Percentiles rank a stretch among this genome's conserved stretches.
Conservation (phyloP, 345 rosid genomes). For the Rhodomyrtus tomentosa region DNA sequence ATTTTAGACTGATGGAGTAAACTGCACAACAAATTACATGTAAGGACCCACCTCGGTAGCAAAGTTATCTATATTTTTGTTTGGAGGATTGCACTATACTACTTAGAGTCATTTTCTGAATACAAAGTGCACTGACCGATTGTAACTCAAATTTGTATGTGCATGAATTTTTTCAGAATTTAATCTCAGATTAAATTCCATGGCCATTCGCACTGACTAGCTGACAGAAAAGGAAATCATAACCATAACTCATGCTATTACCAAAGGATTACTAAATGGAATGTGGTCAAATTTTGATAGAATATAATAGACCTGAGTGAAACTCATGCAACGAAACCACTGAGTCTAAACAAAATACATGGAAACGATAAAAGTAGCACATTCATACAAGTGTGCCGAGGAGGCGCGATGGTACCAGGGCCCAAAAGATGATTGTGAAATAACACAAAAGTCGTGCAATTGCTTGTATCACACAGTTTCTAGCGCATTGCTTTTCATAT, state of each 20-base stretch:
- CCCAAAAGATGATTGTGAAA: neutral
- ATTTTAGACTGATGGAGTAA: neutral
- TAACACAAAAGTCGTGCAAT: neutral
- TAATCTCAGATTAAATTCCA: neutral
- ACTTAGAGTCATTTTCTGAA: neutral
- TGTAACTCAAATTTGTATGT: neutral
- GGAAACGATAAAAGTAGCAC: neutral
- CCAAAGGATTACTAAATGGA: neutral
- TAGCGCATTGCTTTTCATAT: neutral
- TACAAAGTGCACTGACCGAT: neutral
- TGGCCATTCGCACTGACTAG: neutral
- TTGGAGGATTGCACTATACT: neutral
- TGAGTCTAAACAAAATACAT: neutral
- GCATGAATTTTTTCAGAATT: neutral
- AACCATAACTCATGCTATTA: neutral
- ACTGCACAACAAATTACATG: neutral
- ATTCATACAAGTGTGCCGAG: neutral
- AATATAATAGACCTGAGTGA: neutral
- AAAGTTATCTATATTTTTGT: neutral
- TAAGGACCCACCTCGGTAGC: neutral
- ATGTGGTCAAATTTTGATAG: neutral
- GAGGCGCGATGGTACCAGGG: neutral
- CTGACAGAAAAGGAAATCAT: neutral
- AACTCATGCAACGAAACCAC: neutral
- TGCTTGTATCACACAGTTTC: neutral